Conservation (phyloP, 441 rosid species). For the Kokia cookei region DNA sequence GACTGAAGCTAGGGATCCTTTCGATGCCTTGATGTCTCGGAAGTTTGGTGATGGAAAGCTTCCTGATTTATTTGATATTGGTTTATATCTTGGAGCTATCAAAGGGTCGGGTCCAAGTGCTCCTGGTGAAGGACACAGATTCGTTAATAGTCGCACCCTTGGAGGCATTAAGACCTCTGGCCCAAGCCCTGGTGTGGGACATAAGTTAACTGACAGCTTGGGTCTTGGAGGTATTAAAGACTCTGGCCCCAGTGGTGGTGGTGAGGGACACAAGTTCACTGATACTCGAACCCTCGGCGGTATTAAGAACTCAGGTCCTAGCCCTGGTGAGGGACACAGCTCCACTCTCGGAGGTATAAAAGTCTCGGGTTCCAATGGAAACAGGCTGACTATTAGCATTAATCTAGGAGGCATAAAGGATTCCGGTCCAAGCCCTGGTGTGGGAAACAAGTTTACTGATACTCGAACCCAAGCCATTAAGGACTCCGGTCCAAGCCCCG, state of each 20-base stretch:
- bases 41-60: constrained; percentile 13
- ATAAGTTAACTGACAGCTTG: not conserved
- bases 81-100: not conserved
- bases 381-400: not conserved
- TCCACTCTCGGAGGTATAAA: not conserved
- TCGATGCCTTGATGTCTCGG: constrained; percentile 23
- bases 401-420: constrained; percentile 46
- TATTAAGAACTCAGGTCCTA: not conserved
- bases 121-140: not conserved
- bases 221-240: constrained; percentile 31
- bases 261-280: constrained; percentile 18
- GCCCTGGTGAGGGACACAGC: not conserved
- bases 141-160: not conserved
- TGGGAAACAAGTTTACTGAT: constrained; percentile 31
- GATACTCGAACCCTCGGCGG: constrained; percentile 10
- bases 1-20: constrained; percentile 42
- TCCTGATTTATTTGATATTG: constrained; percentile 30
- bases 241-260: constrained; percentile 37
- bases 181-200: constrained; percentile 31
- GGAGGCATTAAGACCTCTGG: not conserved
- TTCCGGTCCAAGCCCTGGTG: constrained; percentile 62
- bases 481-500: constrained; percentile 48
- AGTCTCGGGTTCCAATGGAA: constrained; percentile 30
- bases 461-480: constrained; percentile 12
- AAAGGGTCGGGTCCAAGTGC: not conserved